Percentiles rank a stretch among this genome's conserved stretches.
These are phyloP conservation scores for Termitomyces sp. DNA, from an alignment of 768 basidiomycete species.

Conservation along the genomic window DNA sequence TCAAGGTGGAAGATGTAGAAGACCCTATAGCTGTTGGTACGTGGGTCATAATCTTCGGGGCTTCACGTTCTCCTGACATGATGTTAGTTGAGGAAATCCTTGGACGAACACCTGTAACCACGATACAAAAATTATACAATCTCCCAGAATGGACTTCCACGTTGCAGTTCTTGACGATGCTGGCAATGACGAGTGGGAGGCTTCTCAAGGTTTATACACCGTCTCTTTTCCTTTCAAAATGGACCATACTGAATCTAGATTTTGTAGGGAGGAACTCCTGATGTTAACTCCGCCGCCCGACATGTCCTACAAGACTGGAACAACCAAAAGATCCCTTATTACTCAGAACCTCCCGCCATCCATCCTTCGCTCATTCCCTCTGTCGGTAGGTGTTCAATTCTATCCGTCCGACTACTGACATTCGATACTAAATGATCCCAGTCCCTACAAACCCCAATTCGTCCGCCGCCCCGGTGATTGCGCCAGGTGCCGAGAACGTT, in stretches of 20 bases:
- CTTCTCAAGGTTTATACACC: slow-evolving; percentile 66
- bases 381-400: slow-evolving; percentile 27
- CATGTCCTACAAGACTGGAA: slow-evolving; percentile 92
- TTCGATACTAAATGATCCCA: slow-evolving; percentile 1
- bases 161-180: slow-evolving; percentile 86
- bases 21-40: slow-evolving; percentile 88
- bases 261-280: slow-evolving; percentile 83
- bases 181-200: slow-evolving; percentile 79
- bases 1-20: slow-evolving; percentile 86
- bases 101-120: slow-evolving; percentile 59
- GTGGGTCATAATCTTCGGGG: slow-evolving; percentile 22
- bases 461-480: slow-evolving; percentile 33
- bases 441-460: slow-evolving; percentile 24
- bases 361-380: slow-evolving; percentile 77
- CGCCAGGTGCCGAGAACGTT: slow-evolving; percentile 75
- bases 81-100: slow-evolving; percentile 83
- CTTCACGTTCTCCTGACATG: background rate
- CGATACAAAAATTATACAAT: slow-evolving; percentile 82
- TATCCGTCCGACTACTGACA: background rate
- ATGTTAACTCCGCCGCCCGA: slow-evolving; percentile 77
- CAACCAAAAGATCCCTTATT: slow-evolving; percentile 91
- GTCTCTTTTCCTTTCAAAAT: background rate
- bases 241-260: background rate
- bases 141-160: slow-evolving; percentile 72
- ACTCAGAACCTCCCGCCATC: slow-evolving; percentile 70